These are phyloP conservation scores for Leccinum subgranulosum DNA, from an alignment of 768 basidiomycete genomes.

Conservation along the genomic window DNA sequence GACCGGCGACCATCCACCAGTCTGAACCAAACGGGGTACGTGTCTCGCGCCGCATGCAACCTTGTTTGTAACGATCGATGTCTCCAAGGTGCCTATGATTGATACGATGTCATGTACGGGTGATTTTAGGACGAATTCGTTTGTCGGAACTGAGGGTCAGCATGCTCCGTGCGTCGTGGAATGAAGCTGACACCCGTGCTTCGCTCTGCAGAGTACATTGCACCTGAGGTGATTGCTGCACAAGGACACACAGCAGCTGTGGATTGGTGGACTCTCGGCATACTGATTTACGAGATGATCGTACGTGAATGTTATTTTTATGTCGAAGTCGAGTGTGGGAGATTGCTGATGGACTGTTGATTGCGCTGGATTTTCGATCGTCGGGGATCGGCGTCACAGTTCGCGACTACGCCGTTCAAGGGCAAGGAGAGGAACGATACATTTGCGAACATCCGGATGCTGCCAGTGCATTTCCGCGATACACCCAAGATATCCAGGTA, in stretches of 20 bases:
- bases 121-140: constrained; percentile 97
- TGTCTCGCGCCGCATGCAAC: constrained; percentile 5
- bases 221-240: constrained; percentile 96
- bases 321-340: constrained; percentile 16
- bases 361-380: constrained; percentile 21
- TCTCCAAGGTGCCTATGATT: constrained; percentile 76
- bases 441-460: constrained; percentile 89
- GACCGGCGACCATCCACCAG: constrained; percentile 83
- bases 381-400: constrained; percentile 47
- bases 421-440: constrained; percentile 92
- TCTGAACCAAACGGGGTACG: constrained; percentile 87
- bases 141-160: constrained; percentile 97
- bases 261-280: constrained; percentile 99
- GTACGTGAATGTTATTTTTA: constrained; percentile 52
- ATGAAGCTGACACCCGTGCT: constrained; percentile 16
- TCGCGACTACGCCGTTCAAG: constrained; percentile 98
- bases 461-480: constrained; percentile 86
- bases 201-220: constrained; percentile 82
- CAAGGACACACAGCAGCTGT: constrained; percentile 97
- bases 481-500: constrained; percentile 73
- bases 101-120: constrained; percentile 98
- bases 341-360: constrained; percentile 36
- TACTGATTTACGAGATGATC: constrained; percentile 99
- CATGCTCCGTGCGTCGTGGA: constrained; percentile 11
- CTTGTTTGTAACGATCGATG: constrained; percentile 3